These are phyloP conservation scores for Diaporthe ampelina DNA, from an alignment of 2,329 filamentous ascomycete species.

Conservation along the genomic window DNA sequence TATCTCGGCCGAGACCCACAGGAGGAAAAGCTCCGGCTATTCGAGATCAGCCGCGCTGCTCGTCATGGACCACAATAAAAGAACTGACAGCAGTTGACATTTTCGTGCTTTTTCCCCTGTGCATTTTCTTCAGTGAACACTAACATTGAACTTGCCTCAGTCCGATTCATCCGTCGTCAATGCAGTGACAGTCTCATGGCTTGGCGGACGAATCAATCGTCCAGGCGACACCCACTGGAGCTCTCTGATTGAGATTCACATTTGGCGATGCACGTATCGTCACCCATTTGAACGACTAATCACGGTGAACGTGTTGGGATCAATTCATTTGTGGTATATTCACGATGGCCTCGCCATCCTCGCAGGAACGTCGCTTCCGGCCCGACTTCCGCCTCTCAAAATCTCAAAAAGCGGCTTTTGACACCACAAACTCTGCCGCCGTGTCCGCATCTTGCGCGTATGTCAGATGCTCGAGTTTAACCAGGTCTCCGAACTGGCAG, in stretches of 20 bases:
- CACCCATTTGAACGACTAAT: background rate
- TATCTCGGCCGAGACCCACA: conserved; percentile 11
- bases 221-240: background rate
- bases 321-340: background rate
- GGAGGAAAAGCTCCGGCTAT: conserved; percentile 13
- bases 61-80: background rate
- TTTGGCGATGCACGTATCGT: background rate
- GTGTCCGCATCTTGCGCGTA: conserved; percentile 44
- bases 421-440: conserved; percentile 46
- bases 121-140: too few species aligned
- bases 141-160: too few species aligned
- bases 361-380: too few species aligned
- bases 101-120: background rate
- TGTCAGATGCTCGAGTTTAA: conserved; percentile 47
- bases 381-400: too few species aligned
- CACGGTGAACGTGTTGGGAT: background rate
- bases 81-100: background rate
- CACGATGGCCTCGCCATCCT: too few species aligned
- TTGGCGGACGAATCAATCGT: background rate
- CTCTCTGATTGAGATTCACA: background rate
- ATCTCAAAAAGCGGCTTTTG: conserved; percentile 19
- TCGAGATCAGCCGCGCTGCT: background rate
- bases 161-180: background rate
- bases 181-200: background rate
- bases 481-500: conserved; percentile 46